phyloP scores from a whole-genome alignment of 495 filamentous ascomycete species.

The Hypoxylon trugodes region DNA sequence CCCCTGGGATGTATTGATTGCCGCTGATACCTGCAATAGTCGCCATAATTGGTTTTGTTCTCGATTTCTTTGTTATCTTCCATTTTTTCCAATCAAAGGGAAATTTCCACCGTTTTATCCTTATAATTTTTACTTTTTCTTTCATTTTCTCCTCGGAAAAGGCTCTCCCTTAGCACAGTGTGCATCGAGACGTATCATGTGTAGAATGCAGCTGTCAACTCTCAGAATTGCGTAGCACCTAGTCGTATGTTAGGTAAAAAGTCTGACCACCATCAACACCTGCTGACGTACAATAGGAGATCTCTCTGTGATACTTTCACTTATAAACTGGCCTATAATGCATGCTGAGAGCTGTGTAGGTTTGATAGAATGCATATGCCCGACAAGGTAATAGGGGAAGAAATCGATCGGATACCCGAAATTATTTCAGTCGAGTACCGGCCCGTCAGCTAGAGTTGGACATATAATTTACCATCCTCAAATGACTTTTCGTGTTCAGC shows the following conservation, averaged over 20 bases:
- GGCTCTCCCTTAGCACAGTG: no score
- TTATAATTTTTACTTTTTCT: conserved; percentile 21
- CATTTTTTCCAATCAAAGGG: neutral
- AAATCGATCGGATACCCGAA: no score
- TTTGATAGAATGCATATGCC: no score
- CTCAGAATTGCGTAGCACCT: neutral
- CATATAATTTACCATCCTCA: no score
- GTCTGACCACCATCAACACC: conserved; percentile 1
- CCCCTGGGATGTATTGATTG: conserved; percentile 40
- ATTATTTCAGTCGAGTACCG: no score
- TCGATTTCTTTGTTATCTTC: neutral
- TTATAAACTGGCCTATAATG: no score
- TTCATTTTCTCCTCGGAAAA: no score
- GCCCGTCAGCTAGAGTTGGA: no score
- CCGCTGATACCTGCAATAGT: conserved; percentile 44
- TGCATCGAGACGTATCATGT: neutral
- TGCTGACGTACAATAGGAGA: neutral
- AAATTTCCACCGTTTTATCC: neutral
- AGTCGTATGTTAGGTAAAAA: conserved; percentile 1
- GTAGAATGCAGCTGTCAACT: conserved; percentile 5
- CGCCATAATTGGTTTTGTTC: conserved; percentile 17
- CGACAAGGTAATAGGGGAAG: no score
- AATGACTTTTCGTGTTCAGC: no score
- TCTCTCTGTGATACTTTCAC: no score
- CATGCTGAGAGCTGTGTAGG: no score